These are phyloP conservation scores for Penicillium paneum DNA, from an alignment of 2,329 filamentous ascomycete genomes.

Conservation along the genomic window DNA sequence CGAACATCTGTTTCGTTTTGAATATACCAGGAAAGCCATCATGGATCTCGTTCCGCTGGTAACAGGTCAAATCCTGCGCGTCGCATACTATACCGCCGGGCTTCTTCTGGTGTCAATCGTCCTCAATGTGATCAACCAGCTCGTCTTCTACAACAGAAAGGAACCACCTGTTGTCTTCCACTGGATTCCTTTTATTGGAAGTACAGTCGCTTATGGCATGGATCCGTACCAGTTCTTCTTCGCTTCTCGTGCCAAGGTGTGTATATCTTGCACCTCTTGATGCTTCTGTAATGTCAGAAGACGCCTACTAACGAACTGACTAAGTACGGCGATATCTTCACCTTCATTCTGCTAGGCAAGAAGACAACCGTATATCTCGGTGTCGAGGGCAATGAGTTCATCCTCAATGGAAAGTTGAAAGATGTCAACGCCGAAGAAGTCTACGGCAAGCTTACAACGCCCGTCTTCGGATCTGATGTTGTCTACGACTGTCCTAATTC, in stretches of 20 bases:
- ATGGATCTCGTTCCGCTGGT: slow-evolving; percentile 19
- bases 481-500: slow-evolving; percentile 89
- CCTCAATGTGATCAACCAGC: slow-evolving; percentile 71
- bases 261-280: background rate
- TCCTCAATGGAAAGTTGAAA: slow-evolving; percentile 85
- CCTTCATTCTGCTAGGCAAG: slow-evolving; percentile 81
- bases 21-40: background rate
- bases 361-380: slow-evolving; percentile 85
- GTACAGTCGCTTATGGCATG: slow-evolving; percentile 45
- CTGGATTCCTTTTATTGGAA: slow-evolving; percentile 62
- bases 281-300: background rate
- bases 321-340: slow-evolving; percentile 85
- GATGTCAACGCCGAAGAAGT: slow-evolving; percentile 90
- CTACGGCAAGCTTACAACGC: slow-evolving; percentile 70
- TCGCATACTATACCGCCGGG: slow-evolving; percentile 31
- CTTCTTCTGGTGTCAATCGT: slow-evolving; percentile 56
- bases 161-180: slow-evolving; percentile 78
- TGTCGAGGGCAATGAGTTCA: slow-evolving; percentile 82
- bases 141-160: slow-evolving; percentile 72
- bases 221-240: slow-evolving; percentile 79
- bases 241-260: slow-evolving; percentile 67
- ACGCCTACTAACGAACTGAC: slow-evolving; percentile 19
- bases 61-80: slow-evolving; percentile 13
- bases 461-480: slow-evolving; percentile 77
- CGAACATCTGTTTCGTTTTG: background rate